These are phyloP conservation scores for Scutellaria baicalensis DNA, from an alignment of 257 asterid genomes.

Conservation along the genomic window DNA sequence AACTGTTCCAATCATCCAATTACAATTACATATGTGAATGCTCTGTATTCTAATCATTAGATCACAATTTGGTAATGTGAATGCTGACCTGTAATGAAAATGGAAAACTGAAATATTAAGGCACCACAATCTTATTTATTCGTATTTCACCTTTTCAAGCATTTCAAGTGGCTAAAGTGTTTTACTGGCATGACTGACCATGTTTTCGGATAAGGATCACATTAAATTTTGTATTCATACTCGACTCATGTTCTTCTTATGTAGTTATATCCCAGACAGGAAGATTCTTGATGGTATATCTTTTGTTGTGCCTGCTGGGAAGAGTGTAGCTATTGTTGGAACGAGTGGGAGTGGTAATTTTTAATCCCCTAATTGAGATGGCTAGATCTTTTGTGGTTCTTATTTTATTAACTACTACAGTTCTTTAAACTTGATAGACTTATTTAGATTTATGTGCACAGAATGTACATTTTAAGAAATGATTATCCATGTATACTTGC, in stretches of 20 bases:
- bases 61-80: neutral
- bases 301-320: conserved; percentile 90
- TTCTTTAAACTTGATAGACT: conserved; percentile 4
- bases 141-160: neutral
- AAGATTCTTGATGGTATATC: conserved; percentile 91
- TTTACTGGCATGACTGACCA: neutral
- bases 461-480: neutral
- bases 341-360: conserved; percentile 97
- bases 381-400: neutral
- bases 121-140: neutral
- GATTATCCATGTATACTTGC: neutral
- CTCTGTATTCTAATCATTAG: neutral
- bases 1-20: neutral
- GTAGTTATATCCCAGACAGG: conserved; percentile 78
- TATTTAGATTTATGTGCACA: neutral
- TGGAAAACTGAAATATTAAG: neutral
- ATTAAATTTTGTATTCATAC: conserved; percentile 6
- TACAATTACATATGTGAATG: neutral
- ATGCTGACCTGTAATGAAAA: neutral
- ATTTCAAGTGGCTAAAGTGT: neutral
- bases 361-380: conserved; percentile 2
- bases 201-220: neutral
- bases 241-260: conserved; percentile 14
- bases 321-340: conserved; percentile 98
- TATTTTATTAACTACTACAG: neutral